Evolutionary conservation across 2,329 filamentous ascomycete genomes (phyloP).

Genomic region (Talaromyces atroroseus): DNA sequence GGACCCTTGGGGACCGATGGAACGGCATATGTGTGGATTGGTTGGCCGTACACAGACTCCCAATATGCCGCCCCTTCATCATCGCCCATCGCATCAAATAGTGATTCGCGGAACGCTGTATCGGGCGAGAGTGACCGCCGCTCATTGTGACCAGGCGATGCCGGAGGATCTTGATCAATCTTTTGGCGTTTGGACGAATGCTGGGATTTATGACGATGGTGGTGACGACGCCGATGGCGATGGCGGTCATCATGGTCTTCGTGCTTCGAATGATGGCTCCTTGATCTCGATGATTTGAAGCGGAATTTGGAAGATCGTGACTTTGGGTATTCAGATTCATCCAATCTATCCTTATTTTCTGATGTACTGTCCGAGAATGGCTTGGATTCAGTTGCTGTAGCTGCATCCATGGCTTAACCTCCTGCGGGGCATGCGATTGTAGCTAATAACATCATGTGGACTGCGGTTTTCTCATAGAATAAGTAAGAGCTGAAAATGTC

Average conservation of each 20-base stretch:
- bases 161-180: conserved; percentile 9
- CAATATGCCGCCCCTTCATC: conserved; percentile 94
- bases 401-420: conserved; percentile 1
- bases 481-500: background rate
- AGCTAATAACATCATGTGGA: conserved; percentile 9
- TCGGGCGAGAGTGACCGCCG: conserved; percentile 56
- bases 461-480: background rate
- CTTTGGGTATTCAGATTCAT: background rate
- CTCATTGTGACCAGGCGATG: background rate
- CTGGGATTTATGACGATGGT: conserved; percentile 20
- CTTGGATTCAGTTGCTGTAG: background rate
- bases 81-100: conserved; percentile 95
- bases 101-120: conserved; percentile 79
- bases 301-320: conserved; percentile 26
- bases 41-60: conserved; percentile 94
- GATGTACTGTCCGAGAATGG: background rate
- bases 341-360: background rate
- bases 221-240: conserved; percentile 18
- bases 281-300: conserved; percentile 26
- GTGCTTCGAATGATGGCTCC: background rate
- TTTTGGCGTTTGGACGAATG: conserved; percentile 24
- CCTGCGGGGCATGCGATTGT: background rate
- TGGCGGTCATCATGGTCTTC: conserved; percentile 7
- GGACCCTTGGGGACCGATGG: conserved; percentile 44
- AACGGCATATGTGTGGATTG: conserved; percentile 72